phyloP scores from a whole-genome alignment of 176 grass and related monocot genomes.

The Tillandsia fasciculata region DNA sequence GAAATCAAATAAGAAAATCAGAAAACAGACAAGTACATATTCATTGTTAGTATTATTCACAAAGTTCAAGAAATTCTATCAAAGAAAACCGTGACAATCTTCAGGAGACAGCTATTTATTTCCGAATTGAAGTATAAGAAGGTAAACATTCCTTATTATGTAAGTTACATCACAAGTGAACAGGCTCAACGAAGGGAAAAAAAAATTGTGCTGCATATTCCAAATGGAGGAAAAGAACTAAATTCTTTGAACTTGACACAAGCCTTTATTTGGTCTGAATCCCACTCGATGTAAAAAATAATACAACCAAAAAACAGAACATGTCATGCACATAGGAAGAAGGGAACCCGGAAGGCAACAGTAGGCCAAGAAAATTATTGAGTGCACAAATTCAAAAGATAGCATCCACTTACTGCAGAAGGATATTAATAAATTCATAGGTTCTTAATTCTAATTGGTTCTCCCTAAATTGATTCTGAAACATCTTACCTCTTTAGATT shows the following conservation, averaged over 20 bases:
- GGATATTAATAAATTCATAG: background rate
- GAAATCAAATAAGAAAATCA: background rate
- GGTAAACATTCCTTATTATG: background rate
- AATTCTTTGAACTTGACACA: background rate
- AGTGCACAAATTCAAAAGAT: background rate
- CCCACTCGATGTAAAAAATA: background rate
- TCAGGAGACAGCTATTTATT: conserved; percentile 6
- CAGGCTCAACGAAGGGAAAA: background rate
- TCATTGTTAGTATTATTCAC: background rate
- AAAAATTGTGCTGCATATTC: background rate
- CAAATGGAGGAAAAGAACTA: background rate
- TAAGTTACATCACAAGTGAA: background rate
- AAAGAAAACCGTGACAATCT: conserved; percentile 6
- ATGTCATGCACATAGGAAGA: background rate
- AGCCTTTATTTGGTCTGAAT: background rate
- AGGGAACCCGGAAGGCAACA: no score
- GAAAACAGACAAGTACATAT: conserved; percentile 1
- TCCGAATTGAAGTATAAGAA: conserved; percentile 11
- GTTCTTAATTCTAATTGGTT: conserved; percentile 8
- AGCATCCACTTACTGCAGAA: background rate
- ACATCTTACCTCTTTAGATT: conserved; percentile 46
- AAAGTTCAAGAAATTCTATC: background rate
- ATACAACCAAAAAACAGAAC: background rate
- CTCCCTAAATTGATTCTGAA: conserved; percentile 4
- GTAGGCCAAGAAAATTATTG: background rate